phyloP scores from a whole-genome alignment of 2,329 filamentous ascomycete species.

The Aureobasidium sp. region DNA sequence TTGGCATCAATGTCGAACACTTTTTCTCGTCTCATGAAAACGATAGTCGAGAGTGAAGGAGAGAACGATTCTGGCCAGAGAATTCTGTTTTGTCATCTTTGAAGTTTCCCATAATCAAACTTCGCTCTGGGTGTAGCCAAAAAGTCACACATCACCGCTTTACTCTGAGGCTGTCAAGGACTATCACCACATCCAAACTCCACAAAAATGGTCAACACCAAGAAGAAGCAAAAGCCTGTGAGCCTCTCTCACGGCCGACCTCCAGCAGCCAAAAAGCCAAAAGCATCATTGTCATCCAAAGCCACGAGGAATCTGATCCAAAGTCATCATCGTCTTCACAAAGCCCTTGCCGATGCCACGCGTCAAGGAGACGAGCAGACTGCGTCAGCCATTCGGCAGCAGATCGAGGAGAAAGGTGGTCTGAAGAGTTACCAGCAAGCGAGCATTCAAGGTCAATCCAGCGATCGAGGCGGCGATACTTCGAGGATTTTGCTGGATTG shows the following conservation, averaged over 20 bases:
- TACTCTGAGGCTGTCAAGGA: neutral
- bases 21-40: neutral
- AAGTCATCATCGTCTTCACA: constrained; percentile 54
- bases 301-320: constrained; percentile 53
- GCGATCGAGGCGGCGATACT: constrained; percentile 56
- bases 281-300: constrained; percentile 46
- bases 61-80: neutral
- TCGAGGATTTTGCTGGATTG: constrained; percentile 54
- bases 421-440: constrained; percentile 55
- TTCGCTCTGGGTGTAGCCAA: neutral
- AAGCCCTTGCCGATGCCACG: constrained; percentile 47
- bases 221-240: constrained; percentile 28
- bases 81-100: neutral
- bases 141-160: neutral
- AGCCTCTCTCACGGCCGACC: constrained; percentile 42
- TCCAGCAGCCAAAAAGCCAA: constrained; percentile 32
- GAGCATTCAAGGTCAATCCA: constrained; percentile 55
- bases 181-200: neutral
- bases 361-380: constrained; percentile 34
- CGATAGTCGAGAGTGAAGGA: neutral
- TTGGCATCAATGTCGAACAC: neutral
- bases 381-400: constrained; percentile 38
- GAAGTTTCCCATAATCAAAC: neutral
- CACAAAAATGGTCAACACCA: constrained; percentile 11
- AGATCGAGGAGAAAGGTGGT: constrained; percentile 52